Evolutionary conservation across 2,329 filamentous ascomycete species (phyloP).

Genomic region (Verticillium albo-atrum): DNA sequence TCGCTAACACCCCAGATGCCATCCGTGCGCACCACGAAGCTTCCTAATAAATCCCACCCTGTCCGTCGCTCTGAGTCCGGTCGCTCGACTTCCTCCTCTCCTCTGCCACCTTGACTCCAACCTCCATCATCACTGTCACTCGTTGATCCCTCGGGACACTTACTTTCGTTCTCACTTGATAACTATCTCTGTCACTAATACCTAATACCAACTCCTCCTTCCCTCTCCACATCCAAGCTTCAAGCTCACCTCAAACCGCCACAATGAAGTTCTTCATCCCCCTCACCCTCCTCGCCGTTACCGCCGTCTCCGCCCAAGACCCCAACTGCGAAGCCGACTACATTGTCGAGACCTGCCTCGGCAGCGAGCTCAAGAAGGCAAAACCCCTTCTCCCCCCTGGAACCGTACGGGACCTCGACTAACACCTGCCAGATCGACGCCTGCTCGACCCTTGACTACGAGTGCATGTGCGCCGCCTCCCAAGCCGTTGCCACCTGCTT

Average conservation of each 20-base stretch:
- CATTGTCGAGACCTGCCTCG: slow-evolving; percentile 42
- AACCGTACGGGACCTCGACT: background rate
- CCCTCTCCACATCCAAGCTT: background rate
- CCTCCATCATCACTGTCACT: background rate
- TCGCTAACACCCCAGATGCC: background rate
- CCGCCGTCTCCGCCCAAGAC: slow-evolving; percentile 21
- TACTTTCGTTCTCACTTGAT: background rate
- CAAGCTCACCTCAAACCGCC: slow-evolving; percentile 8
- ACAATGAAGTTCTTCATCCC: slow-evolving; percentile 43
- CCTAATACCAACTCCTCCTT: background rate
- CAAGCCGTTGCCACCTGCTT: slow-evolving; percentile 45
- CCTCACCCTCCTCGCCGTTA: slow-evolving; percentile 30
- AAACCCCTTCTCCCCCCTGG: background rate
- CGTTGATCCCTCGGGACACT: background rate
- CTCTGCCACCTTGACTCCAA: background rate
- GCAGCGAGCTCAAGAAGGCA: slow-evolving; percentile 33
- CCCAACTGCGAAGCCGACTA: slow-evolving; percentile 36
- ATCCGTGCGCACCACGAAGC: background rate
- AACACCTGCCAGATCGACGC: slow-evolving; percentile 20
- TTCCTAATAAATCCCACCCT: background rate
- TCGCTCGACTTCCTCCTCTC: no score
- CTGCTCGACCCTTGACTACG: slow-evolving; percentile 37
- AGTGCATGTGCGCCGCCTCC: slow-evolving; percentile 42
- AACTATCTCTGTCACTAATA: background rate
- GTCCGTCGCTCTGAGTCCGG: background rate